Base-by-base conservation (phyloP, 2,329 filamentous ascomycete species). In the Penicillium sp. region DNA sequence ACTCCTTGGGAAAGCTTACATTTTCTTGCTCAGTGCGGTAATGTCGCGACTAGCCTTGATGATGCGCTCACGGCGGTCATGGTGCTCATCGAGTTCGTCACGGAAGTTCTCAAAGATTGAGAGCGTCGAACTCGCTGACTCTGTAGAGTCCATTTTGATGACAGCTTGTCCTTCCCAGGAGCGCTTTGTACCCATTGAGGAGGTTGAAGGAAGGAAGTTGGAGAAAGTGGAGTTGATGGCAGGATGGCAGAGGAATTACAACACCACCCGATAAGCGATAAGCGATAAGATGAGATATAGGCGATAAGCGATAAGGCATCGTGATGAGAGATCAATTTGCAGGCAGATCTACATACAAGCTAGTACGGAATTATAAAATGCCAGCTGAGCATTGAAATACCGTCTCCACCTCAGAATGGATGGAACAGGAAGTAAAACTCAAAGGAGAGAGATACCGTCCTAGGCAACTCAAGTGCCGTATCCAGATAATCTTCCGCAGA, bases 11-110 rank as follows among this genome's bases (percentile, higher is more conserved):
- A 26, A 35, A 38, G 68, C 84, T 80, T 79, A 96, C 93, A 98
- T 96, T 81, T 98, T 99, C 84, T 99, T 99, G 79, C 92, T 97
- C 58, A 93, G 83, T 0, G 92, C 93, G 7, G 95, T 99, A 61
- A 99, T 91, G 76, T 99, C 95, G 65, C 94, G 85, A 9, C 92
- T 96, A 2, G 89, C 90, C 81, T 98, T 99, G 73, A 96, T 91
- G 69, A 97, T 88, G 57, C 90, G 87, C 80, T 97, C 93, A 60
- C 93, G 86, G 17, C 95, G 89, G 78, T 98, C 95, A 77, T 99
- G 92, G 75, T 98, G 94, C 79, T 95, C 88, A 73, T 99, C 95
- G 30, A 99, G 84, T 79, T 97, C 93, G 72, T 90, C 85, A 56
- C 93, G 89, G 76, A 98, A 97, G 8, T 77, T 81, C 76, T 92